Base-by-base conservation (phyloP, 805 yeast species). In the Brettanomyces sp. region DNA sequence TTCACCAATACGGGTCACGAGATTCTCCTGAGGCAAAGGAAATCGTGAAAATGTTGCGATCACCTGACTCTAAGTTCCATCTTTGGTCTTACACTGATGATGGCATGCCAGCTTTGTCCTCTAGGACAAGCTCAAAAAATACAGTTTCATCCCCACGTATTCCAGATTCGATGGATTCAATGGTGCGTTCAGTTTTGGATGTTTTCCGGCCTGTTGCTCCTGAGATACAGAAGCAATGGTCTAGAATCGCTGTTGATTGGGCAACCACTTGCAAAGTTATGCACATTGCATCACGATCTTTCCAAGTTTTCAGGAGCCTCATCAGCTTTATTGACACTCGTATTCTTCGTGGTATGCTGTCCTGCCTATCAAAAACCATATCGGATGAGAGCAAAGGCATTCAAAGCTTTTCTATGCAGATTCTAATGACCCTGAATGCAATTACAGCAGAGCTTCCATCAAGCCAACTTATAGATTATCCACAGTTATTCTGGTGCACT, bases 221-320 rank as follows among this genome's bases (percentile, higher is more conserved):
- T 1, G 52, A 57, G 7, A 67, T 89, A 37, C 95, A 84, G 58
- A 76, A 76, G 38, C 85, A 82, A 43, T 93, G 99, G 99, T 82
- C 95, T 43, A 68, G 82, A 33, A 79, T 77, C 3, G 83, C 98
- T 0, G 69, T 95, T 34, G 72, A 75, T 28, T 93, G 99, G 99
- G 97, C 99, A 0, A 93, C 99, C 0, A 82, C 96, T 1, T 93
- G 98, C 67, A 95, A 97, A 2, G 98, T 91, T 2, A 74, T 97
- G 57, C 99, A 95, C 60, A 77, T 93, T 53, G 99, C 99, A 0
- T 93, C 99, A 53, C 75, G 99, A 24, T 90, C 98, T 0, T 91
- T 95, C 64, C 99, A 93, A 60, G 74, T 90, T 0, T 93, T 90
- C 66, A 71, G 99, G 39, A 85, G 95, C 3, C 63, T 93, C 47